These are phyloP conservation scores for Phytophthora constricta DNA, from an alignment of 352 stramenopile genomes.

Conservation along the genomic window DNA sequence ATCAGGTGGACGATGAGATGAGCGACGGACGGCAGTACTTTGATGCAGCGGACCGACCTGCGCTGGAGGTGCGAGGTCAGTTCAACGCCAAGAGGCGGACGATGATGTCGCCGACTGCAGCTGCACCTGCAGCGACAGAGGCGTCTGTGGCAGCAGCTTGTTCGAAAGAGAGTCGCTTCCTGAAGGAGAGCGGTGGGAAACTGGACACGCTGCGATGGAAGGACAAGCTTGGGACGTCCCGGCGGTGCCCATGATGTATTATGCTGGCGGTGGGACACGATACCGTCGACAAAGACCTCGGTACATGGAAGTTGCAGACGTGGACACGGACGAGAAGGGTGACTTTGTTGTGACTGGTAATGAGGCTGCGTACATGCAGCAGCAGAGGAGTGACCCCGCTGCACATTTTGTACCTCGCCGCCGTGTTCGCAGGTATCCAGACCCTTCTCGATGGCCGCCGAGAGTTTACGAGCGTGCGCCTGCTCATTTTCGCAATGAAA, in stretches of 20 bases:
- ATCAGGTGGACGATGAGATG: background rate
- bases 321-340: constrained; percentile 38
- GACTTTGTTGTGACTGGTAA: constrained; percentile 18
- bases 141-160: background rate
- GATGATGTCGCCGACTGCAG: background rate
- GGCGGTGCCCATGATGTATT: constrained; percentile 25
- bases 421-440: constrained; percentile 25
- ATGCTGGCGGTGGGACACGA: constrained; percentile 6
- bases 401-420: constrained; percentile 24
- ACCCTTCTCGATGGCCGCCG: constrained; percentile 22
- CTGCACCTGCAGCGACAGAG: background rate
- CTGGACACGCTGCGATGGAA: background rate
- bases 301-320: constrained; percentile 23
- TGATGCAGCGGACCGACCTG: background rate
- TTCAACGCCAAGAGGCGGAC: background rate
- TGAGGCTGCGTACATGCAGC: constrained; percentile 18
- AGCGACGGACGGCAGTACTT: constrained; percentile 3
- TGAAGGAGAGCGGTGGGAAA: constrained; percentile 17
- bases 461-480: constrained; percentile 14
- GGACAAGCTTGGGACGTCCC: constrained; percentile 12
- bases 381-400: constrained; percentile 10
- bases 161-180: constrained; percentile 12
- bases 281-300: constrained; percentile 18
- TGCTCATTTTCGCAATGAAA: constrained; percentile 11
- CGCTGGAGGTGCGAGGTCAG: constrained; percentile 2